phyloP scores from a whole-genome alignment of 768 basidiomycete genomes.

The Phylloporus sp. region DNA sequence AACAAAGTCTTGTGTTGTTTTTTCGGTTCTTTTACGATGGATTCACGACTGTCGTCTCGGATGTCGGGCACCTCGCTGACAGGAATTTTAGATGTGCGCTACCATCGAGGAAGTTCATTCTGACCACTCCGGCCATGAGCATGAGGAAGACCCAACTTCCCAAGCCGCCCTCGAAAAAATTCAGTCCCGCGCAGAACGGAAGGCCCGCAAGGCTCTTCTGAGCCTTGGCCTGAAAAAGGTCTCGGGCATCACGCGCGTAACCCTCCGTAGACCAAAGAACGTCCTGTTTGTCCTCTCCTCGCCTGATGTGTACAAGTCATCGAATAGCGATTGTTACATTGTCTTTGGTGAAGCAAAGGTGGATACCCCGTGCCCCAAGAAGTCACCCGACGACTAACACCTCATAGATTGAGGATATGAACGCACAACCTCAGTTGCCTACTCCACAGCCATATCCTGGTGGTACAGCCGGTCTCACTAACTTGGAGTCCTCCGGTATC shows the following conservation, averaged over 20 bases:
- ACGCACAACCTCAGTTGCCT: constrained; percentile 67
- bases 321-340: constrained; percentile 97
- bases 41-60: constrained; percentile 24
- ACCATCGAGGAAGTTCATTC: constrained; percentile 76
- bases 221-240: constrained; percentile 91
- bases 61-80: constrained; percentile 30
- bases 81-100: constrained; percentile 55
- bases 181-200: constrained; percentile 90
- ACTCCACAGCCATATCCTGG: constrained; percentile 70
- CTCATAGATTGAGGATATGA: constrained; percentile 79
- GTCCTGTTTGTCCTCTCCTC: constrained; percentile 90
- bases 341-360: constrained; percentile 98
- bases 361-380: constrained; percentile 9
- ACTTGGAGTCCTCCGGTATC: constrained; percentile 47
- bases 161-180: constrained; percentile 86
- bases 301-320: constrained; percentile 97
- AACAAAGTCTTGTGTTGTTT: background rate
- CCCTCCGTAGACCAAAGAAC: constrained; percentile 91
- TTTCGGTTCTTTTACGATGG: constrained; percentile 19
- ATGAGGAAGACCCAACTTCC: constrained; percentile 81
- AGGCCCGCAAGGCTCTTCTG: constrained; percentile 90
- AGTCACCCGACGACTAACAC: background rate
- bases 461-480: constrained; percentile 41
- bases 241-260: constrained; percentile 89
- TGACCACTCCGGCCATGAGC: constrained; percentile 72